Conservation (phyloP, 75 land plant species). For the Cupressus sempervirens region DNA sequence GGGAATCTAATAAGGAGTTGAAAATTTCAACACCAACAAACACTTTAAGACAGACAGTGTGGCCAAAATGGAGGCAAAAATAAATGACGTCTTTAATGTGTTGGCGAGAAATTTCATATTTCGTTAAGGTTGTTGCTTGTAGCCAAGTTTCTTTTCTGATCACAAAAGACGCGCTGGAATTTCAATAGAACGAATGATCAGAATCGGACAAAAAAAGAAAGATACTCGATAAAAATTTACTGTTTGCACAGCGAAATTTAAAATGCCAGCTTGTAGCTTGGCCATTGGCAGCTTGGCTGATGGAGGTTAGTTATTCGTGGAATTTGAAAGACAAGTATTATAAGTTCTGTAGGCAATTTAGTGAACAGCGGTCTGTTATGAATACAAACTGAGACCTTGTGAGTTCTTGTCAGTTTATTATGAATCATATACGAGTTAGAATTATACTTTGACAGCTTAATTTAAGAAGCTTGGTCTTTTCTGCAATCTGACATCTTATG, state of each 20-base stretch:
- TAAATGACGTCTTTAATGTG: too few relatives aligned
- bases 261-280: too few relatives aligned
- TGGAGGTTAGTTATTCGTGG: not conserved
- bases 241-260: too few relatives aligned
- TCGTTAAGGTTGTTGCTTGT: not conserved
- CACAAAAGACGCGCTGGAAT: not conserved
- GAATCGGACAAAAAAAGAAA: too few relatives aligned
- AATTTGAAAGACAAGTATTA: too few relatives aligned
- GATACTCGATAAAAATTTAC: too few relatives aligned
- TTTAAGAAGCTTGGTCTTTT: not conserved
- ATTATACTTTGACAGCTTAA: not conserved
- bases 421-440: too few relatives aligned
- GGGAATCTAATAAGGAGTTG: too few relatives aligned
- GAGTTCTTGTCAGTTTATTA: not conserved
- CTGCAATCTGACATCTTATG: not conserved
- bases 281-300: not conserved
- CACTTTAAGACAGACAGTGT: not conserved
- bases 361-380: not conserved
- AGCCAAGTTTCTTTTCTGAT: not conserved
- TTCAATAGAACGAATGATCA: too few relatives aligned
- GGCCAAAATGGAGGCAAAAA: not conserved
- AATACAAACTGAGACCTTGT: not conserved
- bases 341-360: not conserved
- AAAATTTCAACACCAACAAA: not conserved
- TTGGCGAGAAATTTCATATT: too few relatives aligned